These are phyloP conservation scores for Nemania sp. DNA, from an alignment of 2,329 filamentous ascomycete genomes.

Conservation along the genomic window DNA sequence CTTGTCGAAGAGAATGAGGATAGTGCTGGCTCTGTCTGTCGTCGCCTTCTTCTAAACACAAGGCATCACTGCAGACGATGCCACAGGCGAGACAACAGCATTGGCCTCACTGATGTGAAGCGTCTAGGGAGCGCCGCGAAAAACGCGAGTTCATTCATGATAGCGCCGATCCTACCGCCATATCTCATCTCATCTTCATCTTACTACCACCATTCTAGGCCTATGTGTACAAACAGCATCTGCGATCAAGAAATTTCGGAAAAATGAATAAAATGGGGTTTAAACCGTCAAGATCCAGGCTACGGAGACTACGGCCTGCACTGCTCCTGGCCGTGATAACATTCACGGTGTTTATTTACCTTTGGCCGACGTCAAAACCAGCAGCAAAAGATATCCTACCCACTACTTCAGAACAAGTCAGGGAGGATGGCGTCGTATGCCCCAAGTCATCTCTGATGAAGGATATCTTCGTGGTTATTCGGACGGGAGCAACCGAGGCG, in stretches of 20 bases:
- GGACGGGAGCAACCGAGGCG: conserved; percentile 39
- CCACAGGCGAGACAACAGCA: conserved; percentile 21
- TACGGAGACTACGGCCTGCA: conserved; percentile 33
- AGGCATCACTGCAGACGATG: conserved; percentile 25
- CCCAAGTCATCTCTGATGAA: conserved; percentile 37
- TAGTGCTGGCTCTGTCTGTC: conserved; percentile 6
- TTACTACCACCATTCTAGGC: not conserved
- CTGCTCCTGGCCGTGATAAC: conserved; percentile 25
- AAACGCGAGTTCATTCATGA: conserved; percentile 16
- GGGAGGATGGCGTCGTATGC: conserved; percentile 31
- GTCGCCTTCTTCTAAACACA: not conserved
- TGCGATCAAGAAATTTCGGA: not conserved
- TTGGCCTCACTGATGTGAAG: conserved; percentile 26
- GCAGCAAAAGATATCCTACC: not conserved
- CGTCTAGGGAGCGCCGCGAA: conserved; percentile 12
- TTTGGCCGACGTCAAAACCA: conserved; percentile 18
- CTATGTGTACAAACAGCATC: not conserved
- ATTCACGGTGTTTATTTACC: conserved; percentile 30
- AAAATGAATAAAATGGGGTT: conserved; percentile 28
- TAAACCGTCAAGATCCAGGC: conserved; percentile 31
- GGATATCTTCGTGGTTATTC: conserved; percentile 38
- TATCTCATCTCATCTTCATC: conserved; percentile 6
- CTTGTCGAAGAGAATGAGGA: conserved; percentile 11
- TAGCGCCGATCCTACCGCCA: not conserved
- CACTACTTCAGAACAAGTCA: not conserved